Conservation (phyloP, 129 eudicot genomes). For the Mikania micrantha region DNA sequence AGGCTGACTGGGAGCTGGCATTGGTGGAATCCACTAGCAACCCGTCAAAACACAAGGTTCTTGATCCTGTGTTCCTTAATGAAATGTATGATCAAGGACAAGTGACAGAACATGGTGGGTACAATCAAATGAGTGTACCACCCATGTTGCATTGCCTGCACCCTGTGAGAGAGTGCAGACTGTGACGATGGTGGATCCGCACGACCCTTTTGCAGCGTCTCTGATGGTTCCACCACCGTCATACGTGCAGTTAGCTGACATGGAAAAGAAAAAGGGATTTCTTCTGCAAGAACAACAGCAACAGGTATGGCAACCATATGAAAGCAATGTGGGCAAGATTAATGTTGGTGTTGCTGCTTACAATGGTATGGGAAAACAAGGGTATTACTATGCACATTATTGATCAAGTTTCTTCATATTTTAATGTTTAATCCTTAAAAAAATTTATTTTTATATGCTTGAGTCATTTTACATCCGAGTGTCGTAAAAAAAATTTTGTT, state of each 20-base stretch:
- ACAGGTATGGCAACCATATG: conserved; percentile 63
- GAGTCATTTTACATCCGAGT: conserved; percentile 15
- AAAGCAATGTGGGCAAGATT: conserved; percentile 37
- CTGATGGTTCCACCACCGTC: conserved; percentile 62
- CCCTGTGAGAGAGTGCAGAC: conserved; percentile 45
- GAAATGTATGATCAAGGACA: conserved; percentile 65
- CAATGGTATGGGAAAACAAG: conserved; percentile 46
- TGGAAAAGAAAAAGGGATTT: conserved; percentile 63
- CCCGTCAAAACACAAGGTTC: conserved; percentile 42
- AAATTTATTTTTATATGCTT: conserved; percentile 4
- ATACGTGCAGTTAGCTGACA: conserved; percentile 66
- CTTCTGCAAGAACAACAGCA: conserved; percentile 43
- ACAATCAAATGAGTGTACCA: conserved; percentile 24
- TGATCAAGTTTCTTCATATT: conserved; percentile 16
- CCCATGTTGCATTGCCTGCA: conserved; percentile 61
- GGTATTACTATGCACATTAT: conserved; percentile 44
- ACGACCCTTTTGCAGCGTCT: conserved; percentile 75
- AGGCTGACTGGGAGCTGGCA: conserved; percentile 58
- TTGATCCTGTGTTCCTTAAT: conserved; percentile 52
- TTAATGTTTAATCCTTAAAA: background rate
- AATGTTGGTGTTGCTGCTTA: conserved; percentile 25
- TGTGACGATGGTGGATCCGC: conserved; percentile 37
- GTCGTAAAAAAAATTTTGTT: conserved; percentile 21
- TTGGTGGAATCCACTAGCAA: conserved; percentile 55
- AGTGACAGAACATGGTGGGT: conserved; percentile 45